Base-by-base conservation (phyloP, 352 stramenopile genomes). In the Phytophthora fragariae region DNA sequence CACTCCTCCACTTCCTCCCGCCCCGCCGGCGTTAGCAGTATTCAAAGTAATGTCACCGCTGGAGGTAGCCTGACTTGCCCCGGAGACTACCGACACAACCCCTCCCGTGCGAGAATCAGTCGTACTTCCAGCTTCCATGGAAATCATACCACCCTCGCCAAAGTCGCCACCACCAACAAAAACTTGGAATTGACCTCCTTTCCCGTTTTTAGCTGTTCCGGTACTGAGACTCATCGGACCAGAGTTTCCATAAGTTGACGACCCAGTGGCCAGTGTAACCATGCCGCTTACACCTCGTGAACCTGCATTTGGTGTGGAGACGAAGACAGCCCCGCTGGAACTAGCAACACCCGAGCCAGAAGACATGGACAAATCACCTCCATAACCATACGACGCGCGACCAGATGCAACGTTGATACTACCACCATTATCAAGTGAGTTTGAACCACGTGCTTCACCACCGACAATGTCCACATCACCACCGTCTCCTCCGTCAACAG, bases 401-500 rank as follows among this genome's bases (percentile, higher is more conserved):
- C 95, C 97, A 37, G 92, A 94, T 39, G 73, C 71, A n/a, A 98
- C 29, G 31, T 65, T 78, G 53, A 98, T 80, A 57, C 86, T 83
- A 41, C 93, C 95, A 21, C 94, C 95, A 70, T 98, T 96, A 72
- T 99, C 92, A 65, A 95, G 81, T 2, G 79, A 71, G 53, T 94
- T 94, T 62, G 87, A 88, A 47, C 96, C 96, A 72, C 93, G 90
- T 31, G 88, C 93, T 77, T 97, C 85, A 24, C 96, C 96, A 56
- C 94, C 95, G 19, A 72, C 75, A 35, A 99, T 82, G 24, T 81
- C 73, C 29, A 98, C 73, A 56, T 86, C 79, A 31, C 95, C 94
- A 21, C 96, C 96, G 66, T 98, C 91, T 57, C 96, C 96, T 64
- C 95, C 96, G 71, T 98, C 96, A 27, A 77, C 89, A 7, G 84